phyloP scores from a whole-genome alignment of 2,329 filamentous ascomycete genomes.

The Exophiala calicioides region DNA sequence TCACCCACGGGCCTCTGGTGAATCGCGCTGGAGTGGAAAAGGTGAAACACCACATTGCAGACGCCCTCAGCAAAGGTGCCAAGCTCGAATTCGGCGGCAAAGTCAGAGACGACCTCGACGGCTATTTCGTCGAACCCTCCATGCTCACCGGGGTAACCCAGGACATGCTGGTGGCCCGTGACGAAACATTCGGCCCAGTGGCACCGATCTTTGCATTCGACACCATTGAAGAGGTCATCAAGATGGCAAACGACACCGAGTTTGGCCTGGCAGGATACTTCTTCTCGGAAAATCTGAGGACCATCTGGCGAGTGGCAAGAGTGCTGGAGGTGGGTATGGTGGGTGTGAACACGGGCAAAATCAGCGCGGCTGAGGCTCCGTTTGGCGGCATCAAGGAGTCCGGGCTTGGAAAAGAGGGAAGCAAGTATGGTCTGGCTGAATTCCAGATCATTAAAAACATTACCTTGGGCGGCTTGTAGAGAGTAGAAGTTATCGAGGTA shows the following conservation, averaged over 20 bases:
- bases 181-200: constrained; percentile 36
- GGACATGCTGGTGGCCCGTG: constrained; percentile 16
- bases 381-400: constrained; percentile 36
- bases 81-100: constrained; percentile 23
- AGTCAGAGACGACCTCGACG: neutral
- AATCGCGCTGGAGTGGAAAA: neutral
- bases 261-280: constrained; percentile 38
- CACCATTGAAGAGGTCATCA: constrained; percentile 35
- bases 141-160: constrained; percentile 15
- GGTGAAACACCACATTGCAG: constrained; percentile 7
- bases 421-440: constrained; percentile 60
- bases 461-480: constrained; percentile 61
- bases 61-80: constrained; percentile 26
- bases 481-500: too few species aligned
- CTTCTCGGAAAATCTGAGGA: constrained; percentile 55
- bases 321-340: constrained; percentile 82
- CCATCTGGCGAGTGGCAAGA: constrained; percentile 57
- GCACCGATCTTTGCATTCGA: constrained; percentile 63
- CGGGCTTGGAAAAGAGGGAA: constrained; percentile 36
- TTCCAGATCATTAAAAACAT: constrained; percentile 74
- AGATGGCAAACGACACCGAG: constrained; percentile 35
- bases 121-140: constrained; percentile 21
- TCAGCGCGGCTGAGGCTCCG: constrained; percentile 52
- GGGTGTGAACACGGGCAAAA: constrained; percentile 56
- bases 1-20: neutral